phyloP scores from a whole-genome alignment of 257 asterid species.

The Solanum appendiculatum region DNA sequence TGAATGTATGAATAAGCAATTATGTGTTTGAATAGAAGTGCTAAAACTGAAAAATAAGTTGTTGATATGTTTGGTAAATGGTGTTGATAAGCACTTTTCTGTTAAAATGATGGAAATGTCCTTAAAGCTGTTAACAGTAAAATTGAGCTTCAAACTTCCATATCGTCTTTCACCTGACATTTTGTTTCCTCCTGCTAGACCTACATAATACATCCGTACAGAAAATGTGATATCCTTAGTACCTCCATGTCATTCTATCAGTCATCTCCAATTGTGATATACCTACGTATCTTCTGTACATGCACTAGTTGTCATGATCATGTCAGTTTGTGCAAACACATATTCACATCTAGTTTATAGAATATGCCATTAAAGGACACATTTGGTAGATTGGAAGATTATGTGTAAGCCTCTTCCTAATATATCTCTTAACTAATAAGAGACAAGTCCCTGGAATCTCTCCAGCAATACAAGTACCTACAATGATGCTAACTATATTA shows the following conservation, averaged over 20 bases:
- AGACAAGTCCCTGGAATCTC: neutral
- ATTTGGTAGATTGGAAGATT: neutral
- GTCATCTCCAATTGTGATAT: neutral
- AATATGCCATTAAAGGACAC: neutral
- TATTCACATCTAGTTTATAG: neutral
- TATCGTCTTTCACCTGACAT: neutral
- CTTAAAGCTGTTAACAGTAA: neutral
- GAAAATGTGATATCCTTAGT: neutral
- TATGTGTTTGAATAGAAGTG: neutral
- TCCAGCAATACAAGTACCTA: neutral
- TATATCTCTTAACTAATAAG: neutral
- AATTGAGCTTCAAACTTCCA: neutral
- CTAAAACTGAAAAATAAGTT: neutral
- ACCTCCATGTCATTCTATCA: neutral
- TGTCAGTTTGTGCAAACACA: neutral
- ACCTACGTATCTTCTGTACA: neutral
- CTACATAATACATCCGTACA: neutral
- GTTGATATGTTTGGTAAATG: neutral
- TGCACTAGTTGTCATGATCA: neutral
- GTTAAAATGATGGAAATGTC: neutral
- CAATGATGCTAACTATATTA: neutral
- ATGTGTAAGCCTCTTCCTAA: neutral
- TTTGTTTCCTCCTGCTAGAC: neutral
- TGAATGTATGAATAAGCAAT: neutral
- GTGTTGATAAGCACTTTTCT: neutral